Conservation (phyloP, 805 yeast species). For the Cyberlindnera euphorbiiphila region DNA sequence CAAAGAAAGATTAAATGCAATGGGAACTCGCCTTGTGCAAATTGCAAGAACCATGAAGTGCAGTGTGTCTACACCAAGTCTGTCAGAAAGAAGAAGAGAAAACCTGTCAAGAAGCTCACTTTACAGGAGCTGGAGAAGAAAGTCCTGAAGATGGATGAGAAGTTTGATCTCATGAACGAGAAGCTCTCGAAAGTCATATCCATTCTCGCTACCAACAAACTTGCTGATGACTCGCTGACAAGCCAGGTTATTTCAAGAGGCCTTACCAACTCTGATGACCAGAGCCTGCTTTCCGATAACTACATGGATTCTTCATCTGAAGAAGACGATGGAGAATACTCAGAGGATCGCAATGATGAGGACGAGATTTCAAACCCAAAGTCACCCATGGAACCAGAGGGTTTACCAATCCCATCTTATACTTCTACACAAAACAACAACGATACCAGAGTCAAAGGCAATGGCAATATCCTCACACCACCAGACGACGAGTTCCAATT, state of each 20-base stretch:
- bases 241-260: neutral
- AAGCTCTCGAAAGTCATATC: constrained; percentile 15
- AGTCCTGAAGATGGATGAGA: constrained; percentile 19
- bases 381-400: too few relatives aligned
- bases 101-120: constrained; percentile 19
- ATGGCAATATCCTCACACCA: constrained; percentile 10
- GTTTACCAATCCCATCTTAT: neutral
- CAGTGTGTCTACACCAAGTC: constrained; percentile 61
- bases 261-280: neutral
- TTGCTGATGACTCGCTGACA: constrained; percentile 6
- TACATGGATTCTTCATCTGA: constrained; percentile 6
- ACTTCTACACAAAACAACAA: neutral
- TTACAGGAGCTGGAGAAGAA: constrained; percentile 25
- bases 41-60: constrained; percentile 80
- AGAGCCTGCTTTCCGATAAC: neutral
- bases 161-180: constrained; percentile 14
- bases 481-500: constrained; percentile 14
- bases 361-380: constrained; percentile 4
- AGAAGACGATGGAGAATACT: constrained; percentile 8
- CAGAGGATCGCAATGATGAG: constrained; percentile 1
- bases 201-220: constrained; percentile 11
- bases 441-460: neutral
- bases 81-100: constrained; percentile 21
- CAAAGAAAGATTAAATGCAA: constrained; percentile 39
- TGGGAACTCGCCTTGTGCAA: constrained; percentile 53